These are phyloP conservation scores for Collybia nuda DNA, from an alignment of 768 basidiomycete species.

Conservation along the genomic window DNA sequence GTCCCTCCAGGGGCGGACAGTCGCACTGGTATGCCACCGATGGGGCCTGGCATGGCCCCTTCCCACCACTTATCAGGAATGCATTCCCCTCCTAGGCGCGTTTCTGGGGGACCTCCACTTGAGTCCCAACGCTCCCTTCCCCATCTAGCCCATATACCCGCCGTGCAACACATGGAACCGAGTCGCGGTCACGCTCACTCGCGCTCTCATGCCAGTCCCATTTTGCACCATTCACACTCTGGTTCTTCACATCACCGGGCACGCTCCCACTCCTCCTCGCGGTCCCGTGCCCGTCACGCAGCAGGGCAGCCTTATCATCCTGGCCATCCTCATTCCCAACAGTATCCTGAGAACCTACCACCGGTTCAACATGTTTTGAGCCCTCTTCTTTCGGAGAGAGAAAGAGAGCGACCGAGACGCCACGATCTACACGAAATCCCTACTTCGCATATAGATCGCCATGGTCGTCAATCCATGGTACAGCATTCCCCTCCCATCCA, in stretches of 20 bases:
- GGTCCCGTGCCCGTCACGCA: constrained; percentile 47
- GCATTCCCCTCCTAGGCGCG: constrained; percentile 41
- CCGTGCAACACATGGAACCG: constrained; percentile 36
- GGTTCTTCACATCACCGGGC: constrained; percentile 43
- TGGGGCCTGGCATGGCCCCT: constrained; percentile 36
- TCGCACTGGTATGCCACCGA: constrained; percentile 48
- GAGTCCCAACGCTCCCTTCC: constrained; percentile 48
- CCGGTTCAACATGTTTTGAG: constrained; percentile 48
- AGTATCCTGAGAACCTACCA: constrained; percentile 45
- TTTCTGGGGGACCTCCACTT: constrained; percentile 35
- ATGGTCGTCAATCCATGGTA: constrained; percentile 28
- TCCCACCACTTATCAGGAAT: constrained; percentile 38
- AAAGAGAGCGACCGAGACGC: constrained; percentile 46
- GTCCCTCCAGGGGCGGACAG: constrained; percentile 46
- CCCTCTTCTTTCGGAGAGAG: constrained; percentile 48
- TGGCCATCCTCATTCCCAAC: constrained; percentile 39
- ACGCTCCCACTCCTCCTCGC: constrained; percentile 50
- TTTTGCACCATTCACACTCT: constrained; percentile 41
- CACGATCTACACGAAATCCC: constrained; percentile 45
- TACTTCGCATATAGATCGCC: constrained; percentile 29
- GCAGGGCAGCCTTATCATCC: constrained; percentile 35
- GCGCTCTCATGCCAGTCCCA: constrained; percentile 37
- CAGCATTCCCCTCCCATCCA: constrained; percentile 36
- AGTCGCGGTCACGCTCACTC: constrained; percentile 33
- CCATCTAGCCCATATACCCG: constrained; percentile 45